These are phyloP conservation scores for Poterioochromonas sp. DNA, from an alignment of 352 stramenopile species.

Conservation along the genomic window DNA sequence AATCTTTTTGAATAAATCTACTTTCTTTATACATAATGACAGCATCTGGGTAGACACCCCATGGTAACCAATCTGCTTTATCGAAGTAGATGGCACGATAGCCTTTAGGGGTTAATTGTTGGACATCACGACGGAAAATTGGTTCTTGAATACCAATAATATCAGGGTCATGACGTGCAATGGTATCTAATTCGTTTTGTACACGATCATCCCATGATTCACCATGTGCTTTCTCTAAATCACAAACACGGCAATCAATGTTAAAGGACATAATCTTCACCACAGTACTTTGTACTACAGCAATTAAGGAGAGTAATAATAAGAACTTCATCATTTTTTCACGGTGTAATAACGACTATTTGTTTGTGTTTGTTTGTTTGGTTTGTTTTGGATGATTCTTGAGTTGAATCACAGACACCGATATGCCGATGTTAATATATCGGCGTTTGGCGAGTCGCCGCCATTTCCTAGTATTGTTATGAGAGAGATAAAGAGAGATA, in stretches of 20 bases:
- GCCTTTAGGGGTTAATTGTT: not conserved
- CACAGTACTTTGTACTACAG: not conserved
- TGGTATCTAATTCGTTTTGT: not conserved
- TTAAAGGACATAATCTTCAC: slow-evolving; percentile 8
- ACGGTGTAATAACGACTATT: too few relatives aligned
- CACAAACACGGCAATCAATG: not conserved
- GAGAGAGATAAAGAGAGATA: too few relatives aligned
- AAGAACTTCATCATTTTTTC: too few relatives aligned
- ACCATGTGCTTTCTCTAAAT: not conserved
- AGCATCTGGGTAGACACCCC: not conserved
- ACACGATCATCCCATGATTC: not conserved
- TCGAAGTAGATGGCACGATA: not conserved
- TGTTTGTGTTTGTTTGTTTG: too few relatives aligned
- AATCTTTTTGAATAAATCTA: not conserved
- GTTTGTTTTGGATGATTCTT: too few relatives aligned
- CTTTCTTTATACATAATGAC: not conserved
- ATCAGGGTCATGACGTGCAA: not conserved
- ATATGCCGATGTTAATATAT: too few relatives aligned
- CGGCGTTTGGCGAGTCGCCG: too few relatives aligned
- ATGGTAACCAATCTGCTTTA: not conserved
- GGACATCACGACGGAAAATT: not conserved
- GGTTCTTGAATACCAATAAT: not conserved
- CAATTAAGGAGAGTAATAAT: slow-evolving; percentile 55
- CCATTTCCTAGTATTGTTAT: too few relatives aligned
- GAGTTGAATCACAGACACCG: too few relatives aligned